Evolutionary conservation across 2,329 filamentous ascomycete species (phyloP).

Genomic region (Alternaria rosae): DNA sequence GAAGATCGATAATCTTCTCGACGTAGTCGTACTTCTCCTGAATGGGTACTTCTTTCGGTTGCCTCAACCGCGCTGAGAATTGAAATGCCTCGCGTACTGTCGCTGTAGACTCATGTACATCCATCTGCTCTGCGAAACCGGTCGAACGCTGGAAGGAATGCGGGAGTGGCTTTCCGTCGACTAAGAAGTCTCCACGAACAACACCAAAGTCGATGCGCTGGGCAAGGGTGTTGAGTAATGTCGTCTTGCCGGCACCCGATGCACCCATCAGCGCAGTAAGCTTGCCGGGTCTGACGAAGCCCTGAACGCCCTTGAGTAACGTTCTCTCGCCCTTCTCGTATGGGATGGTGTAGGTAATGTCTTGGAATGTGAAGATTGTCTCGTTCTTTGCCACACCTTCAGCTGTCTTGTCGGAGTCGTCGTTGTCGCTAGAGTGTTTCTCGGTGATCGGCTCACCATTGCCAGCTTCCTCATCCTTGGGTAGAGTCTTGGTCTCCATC

Average conservation of each 20-base stretch:
- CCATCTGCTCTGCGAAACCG: conserved; percentile 74
- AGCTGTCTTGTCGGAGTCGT: conserved; percentile 38
- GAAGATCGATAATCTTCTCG: conserved; percentile 67
- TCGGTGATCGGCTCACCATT: conserved; percentile 41
- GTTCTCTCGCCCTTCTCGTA: conserved; percentile 54
- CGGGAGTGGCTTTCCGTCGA: conserved; percentile 50
- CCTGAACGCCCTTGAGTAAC: conserved; percentile 69
- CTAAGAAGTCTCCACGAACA: conserved; percentile 55
- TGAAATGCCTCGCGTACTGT: conserved; percentile 71
- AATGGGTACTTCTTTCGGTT: conserved; percentile 64
- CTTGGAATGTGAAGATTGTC: conserved; percentile 76
- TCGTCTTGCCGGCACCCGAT: conserved; percentile 61
- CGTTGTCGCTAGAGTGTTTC: conserved; percentile 35
- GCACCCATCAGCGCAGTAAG: conserved; percentile 79
- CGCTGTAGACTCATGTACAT: conserved; percentile 67
- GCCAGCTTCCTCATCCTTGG: conserved; percentile 62
- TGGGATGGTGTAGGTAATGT: conserved; percentile 78
- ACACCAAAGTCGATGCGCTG: conserved; percentile 56
- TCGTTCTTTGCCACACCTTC: conserved; percentile 68
- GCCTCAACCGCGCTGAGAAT: conserved; percentile 69
- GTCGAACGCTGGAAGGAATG: conserved; percentile 83
- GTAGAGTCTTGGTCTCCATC: conserved; percentile 60
- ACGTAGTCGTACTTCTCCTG: conserved; percentile 71
- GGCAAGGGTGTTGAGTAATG: conserved; percentile 46
- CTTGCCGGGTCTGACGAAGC: conserved; percentile 91